phyloP scores from a whole-genome alignment of 371 early-diverging fungal genomes.

The Globomyces sp. region DNA sequence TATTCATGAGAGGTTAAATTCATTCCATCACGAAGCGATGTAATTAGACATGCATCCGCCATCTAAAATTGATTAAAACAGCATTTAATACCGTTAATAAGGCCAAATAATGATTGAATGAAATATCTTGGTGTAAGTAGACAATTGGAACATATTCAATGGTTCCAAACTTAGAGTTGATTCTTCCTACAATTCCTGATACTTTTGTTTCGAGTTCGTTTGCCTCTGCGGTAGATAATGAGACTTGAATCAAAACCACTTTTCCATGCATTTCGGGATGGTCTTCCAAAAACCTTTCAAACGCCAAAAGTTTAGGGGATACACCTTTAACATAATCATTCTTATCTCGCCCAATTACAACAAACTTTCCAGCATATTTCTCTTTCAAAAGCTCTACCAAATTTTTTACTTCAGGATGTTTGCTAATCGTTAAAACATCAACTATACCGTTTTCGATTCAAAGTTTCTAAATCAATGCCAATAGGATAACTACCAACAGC shows the following conservation, averaged over 20 bases:
- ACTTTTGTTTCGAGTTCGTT: conserved; percentile 57
- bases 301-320: conserved; percentile 85
- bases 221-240: conserved; percentile 55
- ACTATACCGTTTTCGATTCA: conserved; percentile 57
- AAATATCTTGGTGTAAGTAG: conserved; percentile 77
- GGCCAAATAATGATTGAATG: conserved; percentile 86
- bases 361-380: conserved; percentile 76
- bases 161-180: conserved; percentile 66
- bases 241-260: conserved; percentile 54
- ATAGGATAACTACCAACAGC: conserved; percentile 60
- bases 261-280: conserved; percentile 80
- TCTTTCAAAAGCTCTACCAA: conserved; percentile 71
- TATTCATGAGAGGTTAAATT: conserved; percentile 96
- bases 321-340: conserved; percentile 94
- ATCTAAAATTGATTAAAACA: conserved; percentile 37
- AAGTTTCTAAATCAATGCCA: conserved; percentile 63
- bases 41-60: conserved; percentile 91
- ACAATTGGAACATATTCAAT: conserved; percentile 70
- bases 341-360: conserved; percentile 93
- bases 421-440: too few relatives aligned
- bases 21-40: conserved; percentile 95
- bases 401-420: conserved; percentile 65
- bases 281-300: conserved; percentile 72
- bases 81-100: conserved; percentile 62
- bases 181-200: conserved; percentile 61